phyloP scores from a whole-genome alignment of 495 filamentous ascomycete genomes.

The Hypoxylon trugodes region DNA sequence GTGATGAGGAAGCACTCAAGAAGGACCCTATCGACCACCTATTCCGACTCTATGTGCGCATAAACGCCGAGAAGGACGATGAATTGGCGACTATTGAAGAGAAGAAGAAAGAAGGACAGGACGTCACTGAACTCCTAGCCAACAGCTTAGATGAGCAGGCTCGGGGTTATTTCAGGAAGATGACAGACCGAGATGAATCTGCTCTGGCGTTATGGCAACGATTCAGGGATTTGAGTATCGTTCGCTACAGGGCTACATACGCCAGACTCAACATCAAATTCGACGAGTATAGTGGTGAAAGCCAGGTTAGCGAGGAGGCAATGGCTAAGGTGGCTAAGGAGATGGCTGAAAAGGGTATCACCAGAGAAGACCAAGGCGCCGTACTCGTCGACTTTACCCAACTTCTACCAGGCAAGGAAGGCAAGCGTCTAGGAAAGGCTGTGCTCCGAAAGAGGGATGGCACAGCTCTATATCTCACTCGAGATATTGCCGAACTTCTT shows the following conservation, averaged over 20 bases:
- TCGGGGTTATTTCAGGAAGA: constrained; percentile 85
- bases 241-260: constrained; percentile 79
- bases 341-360: constrained; percentile 76
- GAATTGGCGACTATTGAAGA: constrained; percentile 63
- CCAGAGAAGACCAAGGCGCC: constrained; percentile 86
- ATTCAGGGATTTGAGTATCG: constrained; percentile 90
- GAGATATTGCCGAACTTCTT: constrained; percentile 70
- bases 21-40: constrained; percentile 70
- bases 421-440: constrained; percentile 64
- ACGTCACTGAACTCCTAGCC: constrained; percentile 55
- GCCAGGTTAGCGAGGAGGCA: constrained; percentile 82
- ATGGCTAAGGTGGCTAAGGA: constrained; percentile 73
- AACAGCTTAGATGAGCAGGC: constrained; percentile 69
- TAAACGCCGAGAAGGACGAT: constrained; percentile 63
- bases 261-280: constrained; percentile 89
- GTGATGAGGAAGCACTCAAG: constrained; percentile 63
- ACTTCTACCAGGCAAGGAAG: constrained; percentile 66
- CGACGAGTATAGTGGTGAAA: constrained; percentile 94
- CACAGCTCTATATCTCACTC: constrained; percentile 70
- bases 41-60: constrained; percentile 70
- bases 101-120: constrained; percentile 59
- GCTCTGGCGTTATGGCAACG: constrained; percentile 83
- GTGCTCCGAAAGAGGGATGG: constrained; percentile 69
- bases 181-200: constrained; percentile 81
- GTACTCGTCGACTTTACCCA: constrained; percentile 88